These are phyloP conservation scores for Penium margaritaceum DNA, from an alignment of 139 green algal species.

Conservation along the genomic window DNA sequence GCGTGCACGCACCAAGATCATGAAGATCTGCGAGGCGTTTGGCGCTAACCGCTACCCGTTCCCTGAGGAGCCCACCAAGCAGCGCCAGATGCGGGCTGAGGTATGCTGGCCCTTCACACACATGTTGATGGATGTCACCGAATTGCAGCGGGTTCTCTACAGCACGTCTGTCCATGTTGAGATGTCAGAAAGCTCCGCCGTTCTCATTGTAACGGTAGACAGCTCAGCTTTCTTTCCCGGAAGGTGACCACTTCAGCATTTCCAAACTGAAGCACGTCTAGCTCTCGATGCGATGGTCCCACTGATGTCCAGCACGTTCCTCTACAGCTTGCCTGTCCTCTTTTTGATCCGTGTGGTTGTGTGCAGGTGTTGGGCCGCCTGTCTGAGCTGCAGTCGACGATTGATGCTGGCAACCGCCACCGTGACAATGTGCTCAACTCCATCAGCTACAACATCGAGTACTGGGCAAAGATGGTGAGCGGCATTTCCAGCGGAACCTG, in stretches of 20 bases:
- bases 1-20: conserved; percentile 75
- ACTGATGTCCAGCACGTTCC: no score
- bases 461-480: conserved; percentile 53
- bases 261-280: no score
- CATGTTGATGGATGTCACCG: no score
- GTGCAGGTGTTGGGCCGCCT: conserved; percentile 65
- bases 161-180: no score
- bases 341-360: no score
- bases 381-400: conserved; percentile 78
- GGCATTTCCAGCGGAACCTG: conserved; percentile 39
- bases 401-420: conserved; percentile 73
- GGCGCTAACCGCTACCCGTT: conserved; percentile 92
- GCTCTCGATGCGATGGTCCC: no score
- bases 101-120: conserved; percentile 57
- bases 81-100: conserved; percentile 82
- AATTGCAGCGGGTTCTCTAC: no score
- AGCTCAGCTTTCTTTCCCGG: no score
- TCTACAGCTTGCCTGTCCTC: no score
- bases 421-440: conserved; percentile 61
- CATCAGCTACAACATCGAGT: conserved; percentile 60
- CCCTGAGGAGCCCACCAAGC: conserved; percentile 77
- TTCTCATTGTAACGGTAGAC: no score
- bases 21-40: conserved; percentile 91
- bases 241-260: no score
- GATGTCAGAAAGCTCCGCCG: no score